These are phyloP conservation scores for Moniliophthora roreri DNA, from an alignment of 1,284 basidiomycete species.

Conservation along the genomic window DNA sequence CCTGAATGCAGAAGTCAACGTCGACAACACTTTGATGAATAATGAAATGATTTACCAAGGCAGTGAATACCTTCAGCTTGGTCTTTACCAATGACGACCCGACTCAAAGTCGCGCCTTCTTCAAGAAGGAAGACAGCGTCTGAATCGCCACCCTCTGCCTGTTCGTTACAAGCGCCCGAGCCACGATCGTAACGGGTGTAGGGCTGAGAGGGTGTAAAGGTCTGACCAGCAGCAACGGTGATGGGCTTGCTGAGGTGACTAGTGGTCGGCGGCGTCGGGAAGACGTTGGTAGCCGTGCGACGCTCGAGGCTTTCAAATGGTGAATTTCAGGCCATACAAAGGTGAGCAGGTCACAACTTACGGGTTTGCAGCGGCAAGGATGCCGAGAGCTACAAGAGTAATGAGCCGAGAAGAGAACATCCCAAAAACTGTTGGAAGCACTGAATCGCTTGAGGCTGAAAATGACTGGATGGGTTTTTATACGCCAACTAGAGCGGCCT, in stretches of 20 bases:
- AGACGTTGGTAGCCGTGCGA: constrained; percentile 34
- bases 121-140: constrained; percentile 40
- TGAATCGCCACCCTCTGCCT: constrained; percentile 33
- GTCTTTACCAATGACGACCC: constrained; percentile 39
- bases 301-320: constrained; percentile 23
- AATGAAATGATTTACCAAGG: constrained; percentile 26
- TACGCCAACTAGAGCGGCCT: too few relatives aligned
- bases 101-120: constrained; percentile 37
- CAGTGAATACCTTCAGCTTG: constrained; percentile 43
- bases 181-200: constrained; percentile 37
- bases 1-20: constrained; percentile 18
- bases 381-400: neutral
- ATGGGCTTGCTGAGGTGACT: constrained; percentile 34
- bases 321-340: neutral
- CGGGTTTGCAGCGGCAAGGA: neutral
- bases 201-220: constrained; percentile 32
- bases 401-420: too few relatives aligned
- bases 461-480: too few relatives aligned
- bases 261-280: constrained; percentile 37
- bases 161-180: constrained; percentile 31
- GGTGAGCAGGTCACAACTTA: neutral
- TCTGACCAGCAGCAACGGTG: constrained; percentile 31
- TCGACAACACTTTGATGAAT: neutral
- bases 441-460: too few relatives aligned
- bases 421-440: too few relatives aligned